These are phyloP conservation scores for Aspergillus heteromorphus DNA, from an alignment of 495 filamentous ascomycete species.

Conservation along the genomic window DNA sequence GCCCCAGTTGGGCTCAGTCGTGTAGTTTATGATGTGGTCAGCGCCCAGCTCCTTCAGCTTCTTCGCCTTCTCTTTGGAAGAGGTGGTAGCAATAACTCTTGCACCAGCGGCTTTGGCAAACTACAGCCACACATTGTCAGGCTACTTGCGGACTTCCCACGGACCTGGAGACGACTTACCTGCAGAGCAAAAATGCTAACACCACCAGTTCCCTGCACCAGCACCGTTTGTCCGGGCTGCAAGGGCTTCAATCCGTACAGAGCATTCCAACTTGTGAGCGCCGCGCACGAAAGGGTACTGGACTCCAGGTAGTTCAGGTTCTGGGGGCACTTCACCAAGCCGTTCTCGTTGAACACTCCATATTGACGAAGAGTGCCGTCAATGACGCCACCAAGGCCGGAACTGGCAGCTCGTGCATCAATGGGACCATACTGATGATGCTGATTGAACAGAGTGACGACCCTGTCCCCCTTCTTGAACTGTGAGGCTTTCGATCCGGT, in stretches of 20 bases:
- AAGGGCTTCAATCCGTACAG: conserved; percentile 65
- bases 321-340: conserved; percentile 58
- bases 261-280: conserved; percentile 76
- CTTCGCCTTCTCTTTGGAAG: conserved; percentile 58
- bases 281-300: conserved; percentile 67
- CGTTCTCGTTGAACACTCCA: conserved; percentile 62
- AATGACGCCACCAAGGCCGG: conserved; percentile 64
- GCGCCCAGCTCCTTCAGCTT: conserved; percentile 67
- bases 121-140: conserved; percentile 27
- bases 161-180: conserved; percentile 33
- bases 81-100: conserved; percentile 75
- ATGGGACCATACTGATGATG: conserved; percentile 60
- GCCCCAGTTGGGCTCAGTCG: conserved; percentile 65
- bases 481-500: conserved; percentile 61
- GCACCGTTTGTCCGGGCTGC: conserved; percentile 62
- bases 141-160: neutral
- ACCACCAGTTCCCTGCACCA: conserved; percentile 79
- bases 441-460: conserved; percentile 77
- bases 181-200: conserved; percentile 73
- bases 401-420: conserved; percentile 30
- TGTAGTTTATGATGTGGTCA: conserved; percentile 76
- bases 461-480: conserved; percentile 67
- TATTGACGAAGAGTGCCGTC: conserved; percentile 72
- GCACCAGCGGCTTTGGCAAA: conserved; percentile 84
- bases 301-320: conserved; percentile 60